phyloP scores from a whole-genome alignment of 192 early-diverging fungal species.

The Haplosporangium gracile region DNA sequence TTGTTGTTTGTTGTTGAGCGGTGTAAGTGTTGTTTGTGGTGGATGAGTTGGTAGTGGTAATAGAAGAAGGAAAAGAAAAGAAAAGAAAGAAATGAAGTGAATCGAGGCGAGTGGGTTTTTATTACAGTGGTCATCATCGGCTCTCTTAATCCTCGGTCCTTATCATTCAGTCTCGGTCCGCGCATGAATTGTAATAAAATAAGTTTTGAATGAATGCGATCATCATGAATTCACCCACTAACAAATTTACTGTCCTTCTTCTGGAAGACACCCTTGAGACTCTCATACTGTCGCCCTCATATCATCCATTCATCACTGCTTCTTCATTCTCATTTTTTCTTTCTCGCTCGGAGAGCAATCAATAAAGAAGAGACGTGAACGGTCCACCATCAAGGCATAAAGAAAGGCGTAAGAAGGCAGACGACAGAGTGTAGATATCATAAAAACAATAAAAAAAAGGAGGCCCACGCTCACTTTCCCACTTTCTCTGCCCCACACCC shows the following conservation, averaged over 20 bases:
- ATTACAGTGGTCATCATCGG: neutral
- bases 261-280: too few relatives aligned
- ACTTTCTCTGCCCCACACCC: neutral
- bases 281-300: too few relatives aligned
- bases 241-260: too few relatives aligned
- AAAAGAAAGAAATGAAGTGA: constrained; percentile 4
- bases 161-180: neutral
- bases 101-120: neutral
- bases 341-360: neutral
- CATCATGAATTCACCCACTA: neutral
- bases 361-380: neutral
- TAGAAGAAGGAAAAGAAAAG: neutral
- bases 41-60: neutral
- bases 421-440: neutral
- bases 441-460: neutral
- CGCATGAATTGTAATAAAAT: neutral
- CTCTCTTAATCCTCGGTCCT: neutral
- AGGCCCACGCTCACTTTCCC: neutral
- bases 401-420: neutral
- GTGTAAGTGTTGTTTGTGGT: neutral
- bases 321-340: neutral
- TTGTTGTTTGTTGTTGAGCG: constrained; percentile 5
- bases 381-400: neutral
- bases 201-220: neutral
- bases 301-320: too few relatives aligned